Conservation (phyloP, 176 grass and related monocot species). For the Tuctoria greenei region DNA sequence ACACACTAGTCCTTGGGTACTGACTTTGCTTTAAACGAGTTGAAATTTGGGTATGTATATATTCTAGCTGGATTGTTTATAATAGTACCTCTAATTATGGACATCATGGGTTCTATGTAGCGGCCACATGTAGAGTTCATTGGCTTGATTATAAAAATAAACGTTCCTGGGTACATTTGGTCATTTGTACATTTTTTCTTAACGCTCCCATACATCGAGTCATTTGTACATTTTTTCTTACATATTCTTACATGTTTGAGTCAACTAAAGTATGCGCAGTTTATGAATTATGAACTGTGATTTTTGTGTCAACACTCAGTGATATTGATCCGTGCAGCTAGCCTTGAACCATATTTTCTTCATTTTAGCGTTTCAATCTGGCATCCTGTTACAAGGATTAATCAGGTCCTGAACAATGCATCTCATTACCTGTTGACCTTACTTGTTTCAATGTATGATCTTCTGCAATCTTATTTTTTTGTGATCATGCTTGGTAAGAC, state of each 20-base stretch:
- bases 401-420: not conserved
- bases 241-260: no score
- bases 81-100: not conserved
- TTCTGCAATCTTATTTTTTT: not conserved
- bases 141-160: not conserved
- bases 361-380: constrained; percentile 1
- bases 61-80: not conserved
- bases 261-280: not conserved
- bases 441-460: not conserved
- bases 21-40: no score
- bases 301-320: not conserved
- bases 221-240: not conserved
- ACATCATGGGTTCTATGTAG: not conserved
- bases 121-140: not conserved
- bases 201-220: not conserved
- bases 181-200: not conserved
- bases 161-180: not conserved
- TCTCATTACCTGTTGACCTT: not conserved
- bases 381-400: not conserved
- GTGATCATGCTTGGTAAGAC: not conserved
- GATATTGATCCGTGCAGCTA: not conserved
- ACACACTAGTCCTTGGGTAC: no score
- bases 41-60: not conserved
- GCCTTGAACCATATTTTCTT: not conserved
- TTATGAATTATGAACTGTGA: not conserved